Evolutionary conservation across 805 yeast genomes (phyloP), one percentile per base, ranked within the genome.

Genomic region (Saccharomycodes ludwigii): DNA sequence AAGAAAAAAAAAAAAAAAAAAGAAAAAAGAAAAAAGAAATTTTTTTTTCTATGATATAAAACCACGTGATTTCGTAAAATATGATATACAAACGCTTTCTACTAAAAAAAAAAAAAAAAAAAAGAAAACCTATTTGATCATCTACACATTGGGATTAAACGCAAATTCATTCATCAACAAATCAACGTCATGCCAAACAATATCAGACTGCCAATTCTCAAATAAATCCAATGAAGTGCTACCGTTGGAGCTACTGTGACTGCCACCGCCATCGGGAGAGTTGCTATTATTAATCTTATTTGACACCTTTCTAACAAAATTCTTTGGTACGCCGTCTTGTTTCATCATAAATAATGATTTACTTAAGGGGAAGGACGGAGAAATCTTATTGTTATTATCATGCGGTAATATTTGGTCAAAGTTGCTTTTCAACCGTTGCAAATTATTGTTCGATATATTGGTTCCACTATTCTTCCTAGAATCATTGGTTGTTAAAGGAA

Each of bases 141-240:
- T 38, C 42, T 32, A 63, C 65, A 49, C 43, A 8, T 54, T 46
- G 3, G 83, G 74, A 41, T 80, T 82, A 59, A 84, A 84, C 4
- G 95, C 95, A 56, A 83, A 84, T 48, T 83, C 94, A 48, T 80
- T 82, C 94, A 84, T 82, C 36, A 84, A 80, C 29, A 82, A 65
- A 41, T 83, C 94, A 18, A 84, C 86, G 48, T 84, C 93, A 47
- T 76, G 79, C 85, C 66, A 63, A 2, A 62, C 55, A 47, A 58
- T 50, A 23, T 61, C 66, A 18, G 5, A 22, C 8, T n/a, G 23
- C 15, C 29, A 19, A 3, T 26, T 24, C 13, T 27, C 21, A 18
- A 24, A 27, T 16, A 27, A 8, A 19, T 25, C 17, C 21, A 9
- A 16, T 19, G 26, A 26, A 18, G 20, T 15, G 13, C 9, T 31